These are phyloP conservation scores for Grifola frondosa DNA, from an alignment of 1,284 basidiomycete genomes.

Conservation along the genomic window DNA sequence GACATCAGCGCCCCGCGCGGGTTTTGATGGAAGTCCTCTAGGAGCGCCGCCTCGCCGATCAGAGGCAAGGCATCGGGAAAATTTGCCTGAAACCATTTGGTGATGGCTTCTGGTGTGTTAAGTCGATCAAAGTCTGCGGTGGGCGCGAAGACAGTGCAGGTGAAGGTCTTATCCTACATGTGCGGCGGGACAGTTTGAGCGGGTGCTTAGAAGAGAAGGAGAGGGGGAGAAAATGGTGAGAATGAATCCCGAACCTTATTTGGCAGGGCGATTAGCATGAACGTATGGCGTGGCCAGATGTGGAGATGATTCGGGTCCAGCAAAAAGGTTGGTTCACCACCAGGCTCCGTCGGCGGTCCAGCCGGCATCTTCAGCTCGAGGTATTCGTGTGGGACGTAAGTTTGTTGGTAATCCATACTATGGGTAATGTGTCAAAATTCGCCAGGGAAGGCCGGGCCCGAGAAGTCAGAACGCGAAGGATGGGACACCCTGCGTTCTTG, in stretches of 20 bases:
- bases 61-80: conserved; percentile 87
- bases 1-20: conserved; percentile 89
- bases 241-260: conserved; percentile 79
- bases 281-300: conserved; percentile 98
- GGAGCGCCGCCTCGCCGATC: conserved; percentile 78
- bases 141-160: conserved; percentile 92
- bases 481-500: conserved; percentile 6
- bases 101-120: conserved; percentile 55
- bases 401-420: conserved; percentile 92
- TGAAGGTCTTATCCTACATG: conserved; percentile 78
- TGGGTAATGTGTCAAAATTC: conserved; percentile 24
- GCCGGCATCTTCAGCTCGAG: conserved; percentile 95
- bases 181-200: conserved; percentile 23
- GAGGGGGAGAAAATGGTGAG: conserved; percentile 15
- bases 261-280: conserved; percentile 98
- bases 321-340: conserved; percentile 68
- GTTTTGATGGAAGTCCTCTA: conserved; percentile 79
- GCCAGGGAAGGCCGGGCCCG: conserved; percentile 14
- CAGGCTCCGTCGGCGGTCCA: conserved; percentile 48
- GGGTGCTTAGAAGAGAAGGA: conserved; percentile 26
- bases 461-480: conserved; percentile 12
- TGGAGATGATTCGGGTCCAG: conserved; percentile 96
- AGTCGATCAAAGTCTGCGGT: conserved; percentile 75
- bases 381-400: conserved; percentile 95
- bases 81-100: conserved; percentile 79